These are phyloP conservation scores for Mortierella sp. DNA, from an alignment of 371 early-diverging fungal genomes.

Conservation along the genomic window DNA sequence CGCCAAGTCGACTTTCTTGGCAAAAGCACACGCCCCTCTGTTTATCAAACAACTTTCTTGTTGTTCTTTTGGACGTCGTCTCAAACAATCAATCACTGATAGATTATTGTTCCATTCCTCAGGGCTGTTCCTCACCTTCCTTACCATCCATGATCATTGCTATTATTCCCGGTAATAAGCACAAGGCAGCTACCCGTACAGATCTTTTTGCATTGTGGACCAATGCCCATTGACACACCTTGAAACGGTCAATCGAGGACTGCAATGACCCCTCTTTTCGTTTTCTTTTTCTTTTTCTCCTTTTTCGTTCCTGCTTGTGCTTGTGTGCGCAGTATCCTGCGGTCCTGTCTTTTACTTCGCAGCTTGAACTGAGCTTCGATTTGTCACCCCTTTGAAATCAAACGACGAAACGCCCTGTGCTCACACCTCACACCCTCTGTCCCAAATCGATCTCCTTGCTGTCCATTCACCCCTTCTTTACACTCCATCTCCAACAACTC, in stretches of 20 bases:
- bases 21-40: background rate
- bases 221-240: background rate
- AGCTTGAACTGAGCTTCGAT: conserved; percentile 3
- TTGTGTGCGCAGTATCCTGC: background rate
- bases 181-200: background rate
- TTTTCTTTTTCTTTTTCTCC: background rate
- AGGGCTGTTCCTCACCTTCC: background rate
- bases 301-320: background rate
- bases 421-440: background rate
- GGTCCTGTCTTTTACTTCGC: background rate
- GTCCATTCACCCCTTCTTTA: background rate
- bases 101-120: background rate
- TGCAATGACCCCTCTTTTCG: background rate
- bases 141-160: background rate
- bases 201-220: background rate
- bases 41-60: background rate
- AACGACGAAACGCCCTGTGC: conserved; percentile 2
- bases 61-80: background rate
- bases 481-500: background rate
- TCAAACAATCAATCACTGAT: background rate
- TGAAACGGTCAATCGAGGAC: background rate
- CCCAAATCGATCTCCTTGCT: background rate
- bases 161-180: background rate
- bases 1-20: background rate
- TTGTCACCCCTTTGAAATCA: background rate